Percentiles rank a stretch among this genome's conserved stretches.
phyloP scores from a whole-genome alignment of 768 basidiomycete species.

The Macrolepiota fuliginosa region DNA sequence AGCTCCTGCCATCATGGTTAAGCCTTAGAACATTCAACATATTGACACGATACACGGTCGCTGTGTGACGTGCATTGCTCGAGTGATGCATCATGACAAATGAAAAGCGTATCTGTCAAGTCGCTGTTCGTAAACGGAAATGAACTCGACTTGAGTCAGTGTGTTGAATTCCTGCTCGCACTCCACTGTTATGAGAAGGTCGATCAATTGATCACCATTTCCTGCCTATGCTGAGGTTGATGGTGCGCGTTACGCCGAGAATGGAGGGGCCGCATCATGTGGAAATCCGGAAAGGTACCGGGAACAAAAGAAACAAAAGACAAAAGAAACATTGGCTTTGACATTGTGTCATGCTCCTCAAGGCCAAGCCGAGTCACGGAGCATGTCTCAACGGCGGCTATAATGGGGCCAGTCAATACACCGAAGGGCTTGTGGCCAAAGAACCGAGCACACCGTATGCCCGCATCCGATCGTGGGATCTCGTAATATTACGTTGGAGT shows the following conservation, averaged over 20 bases:
- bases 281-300: not conserved
- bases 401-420: not conserved
- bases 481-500: conserved; percentile 5
- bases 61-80: not conserved
- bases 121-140: conserved; percentile 4
- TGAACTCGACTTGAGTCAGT: not conserved
- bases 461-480: not conserved
- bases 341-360: not conserved
- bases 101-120: conserved; percentile 10
- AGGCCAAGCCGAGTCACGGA: not conserved
- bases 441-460: not conserved
- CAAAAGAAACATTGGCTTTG: conserved; percentile 2
- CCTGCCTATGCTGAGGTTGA: not conserved
- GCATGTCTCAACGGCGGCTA: not conserved
- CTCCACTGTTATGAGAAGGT: conserved; percentile 7
- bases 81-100: not conserved
- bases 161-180: not conserved
- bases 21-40: not conserved
- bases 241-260: conserved; percentile 1
- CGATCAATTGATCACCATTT: not conserved
- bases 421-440: not conserved
- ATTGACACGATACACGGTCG: not conserved
- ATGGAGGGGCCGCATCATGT: conserved; percentile 2
- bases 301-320: not conserved
- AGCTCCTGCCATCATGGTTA: not conserved